Conservation (phyloP, 2,329 filamentous ascomycete species). For the Pseudogymnoascus sp. region DNA sequence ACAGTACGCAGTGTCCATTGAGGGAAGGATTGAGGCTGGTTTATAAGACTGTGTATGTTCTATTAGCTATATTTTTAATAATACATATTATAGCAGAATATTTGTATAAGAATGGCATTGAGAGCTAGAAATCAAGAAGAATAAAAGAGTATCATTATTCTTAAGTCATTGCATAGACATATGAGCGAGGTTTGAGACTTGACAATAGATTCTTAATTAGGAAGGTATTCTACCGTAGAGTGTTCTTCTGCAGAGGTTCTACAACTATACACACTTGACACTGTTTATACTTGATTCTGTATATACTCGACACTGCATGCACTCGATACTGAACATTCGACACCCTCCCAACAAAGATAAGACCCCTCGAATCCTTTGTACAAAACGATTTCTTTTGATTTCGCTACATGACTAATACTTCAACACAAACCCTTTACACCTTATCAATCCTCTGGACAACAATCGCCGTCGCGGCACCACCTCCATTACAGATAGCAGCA, state of each 20-base stretch:
- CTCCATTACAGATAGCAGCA: conserved; percentile 94
- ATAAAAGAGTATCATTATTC: background rate
- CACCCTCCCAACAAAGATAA: background rate
- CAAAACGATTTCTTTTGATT: background rate
- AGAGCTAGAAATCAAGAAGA: background rate
- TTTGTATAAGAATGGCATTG: background rate
- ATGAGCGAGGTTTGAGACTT: background rate
- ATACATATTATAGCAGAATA: no score
- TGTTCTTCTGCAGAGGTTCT: background rate
- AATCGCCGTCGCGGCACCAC: conserved; percentile 83
- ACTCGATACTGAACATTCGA: background rate
- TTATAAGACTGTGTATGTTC: no score
- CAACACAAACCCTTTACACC: background rate
- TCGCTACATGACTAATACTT: background rate
- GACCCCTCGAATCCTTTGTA: background rate
- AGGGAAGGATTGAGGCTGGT: no score
- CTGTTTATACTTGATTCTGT: background rate
- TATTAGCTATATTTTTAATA: no score
- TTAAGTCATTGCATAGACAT: background rate
- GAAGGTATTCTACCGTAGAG: background rate
- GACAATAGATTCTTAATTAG: background rate
- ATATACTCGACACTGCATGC: background rate
- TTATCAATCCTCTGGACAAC: conserved; percentile 48
- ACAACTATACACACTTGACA: background rate
- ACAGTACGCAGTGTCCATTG: no score